These are phyloP conservation scores for Senna tora DNA, from an alignment of 306 rosid species.

Conservation along the genomic window DNA sequence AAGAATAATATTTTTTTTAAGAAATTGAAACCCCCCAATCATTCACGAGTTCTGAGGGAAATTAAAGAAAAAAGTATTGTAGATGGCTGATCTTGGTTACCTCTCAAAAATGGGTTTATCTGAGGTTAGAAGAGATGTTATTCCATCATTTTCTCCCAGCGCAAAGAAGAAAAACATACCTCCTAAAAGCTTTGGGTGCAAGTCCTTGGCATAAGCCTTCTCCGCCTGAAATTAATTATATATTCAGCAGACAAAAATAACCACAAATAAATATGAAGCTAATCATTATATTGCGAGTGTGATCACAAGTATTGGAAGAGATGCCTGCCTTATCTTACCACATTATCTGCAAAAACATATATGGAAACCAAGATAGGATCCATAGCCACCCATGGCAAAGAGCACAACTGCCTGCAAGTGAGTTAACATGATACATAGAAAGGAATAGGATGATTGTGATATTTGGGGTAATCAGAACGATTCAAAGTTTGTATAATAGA, in stretches of 20 bases:
- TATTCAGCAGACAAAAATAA: too few relatives aligned
- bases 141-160: constrained; percentile 91
- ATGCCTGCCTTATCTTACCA: too few relatives aligned
- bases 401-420: too few relatives aligned
- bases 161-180: constrained; percentile 98
- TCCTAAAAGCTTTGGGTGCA: constrained; percentile 91
- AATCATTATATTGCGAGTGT: too few relatives aligned
- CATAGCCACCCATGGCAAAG: constrained; percentile 97
- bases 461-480: neutral
- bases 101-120: constrained; percentile 88
- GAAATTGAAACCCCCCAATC: neutral
- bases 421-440: too few relatives aligned
- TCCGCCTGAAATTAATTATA: too few relatives aligned
- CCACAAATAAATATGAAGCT: too few relatives aligned
- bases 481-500: neutral
- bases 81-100: too few relatives aligned
- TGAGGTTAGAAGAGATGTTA: constrained; percentile 81
- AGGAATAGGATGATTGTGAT: constrained; percentile 31
- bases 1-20: too few relatives aligned
- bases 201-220: constrained; percentile 83
- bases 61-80: neutral
- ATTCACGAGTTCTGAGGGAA: neutral
- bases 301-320: too few relatives aligned
- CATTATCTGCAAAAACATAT: constrained; percentile 74
- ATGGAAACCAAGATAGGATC: constrained; percentile 86